Conservation (phyloP, 2,329 filamentous ascomycete genomes). For the Helminthosporium solani region DNA sequence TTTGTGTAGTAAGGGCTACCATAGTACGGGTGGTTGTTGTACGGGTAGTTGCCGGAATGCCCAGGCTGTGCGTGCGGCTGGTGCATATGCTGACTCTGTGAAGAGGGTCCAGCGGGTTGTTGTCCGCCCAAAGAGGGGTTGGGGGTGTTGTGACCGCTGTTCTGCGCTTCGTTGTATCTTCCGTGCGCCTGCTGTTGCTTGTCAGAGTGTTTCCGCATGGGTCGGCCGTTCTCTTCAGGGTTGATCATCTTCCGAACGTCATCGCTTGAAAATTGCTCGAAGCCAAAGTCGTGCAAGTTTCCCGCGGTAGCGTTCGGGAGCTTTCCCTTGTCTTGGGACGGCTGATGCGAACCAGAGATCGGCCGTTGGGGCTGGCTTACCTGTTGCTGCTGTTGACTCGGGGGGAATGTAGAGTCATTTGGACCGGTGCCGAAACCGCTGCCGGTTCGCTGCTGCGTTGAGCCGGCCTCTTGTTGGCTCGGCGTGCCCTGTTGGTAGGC, state of each 20-base stretch:
- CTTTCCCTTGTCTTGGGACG: background rate
- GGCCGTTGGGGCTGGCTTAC: slow-evolving; percentile 29
- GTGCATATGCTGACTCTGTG: slow-evolving; percentile 50
- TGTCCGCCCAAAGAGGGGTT: slow-evolving; percentile 68
- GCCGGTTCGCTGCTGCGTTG: slow-evolving; percentile 73
- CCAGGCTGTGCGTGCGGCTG: slow-evolving; percentile 53
- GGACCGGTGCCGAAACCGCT: slow-evolving; percentile 69
- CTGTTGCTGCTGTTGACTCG: slow-evolving; percentile 63
- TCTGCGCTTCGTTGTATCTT: slow-evolving; percentile 73
- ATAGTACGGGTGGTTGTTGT: slow-evolving; percentile 63
- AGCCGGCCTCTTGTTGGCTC: slow-evolving; percentile 69
- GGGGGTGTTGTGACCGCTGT: slow-evolving; percentile 87
- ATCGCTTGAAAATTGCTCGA: slow-evolving; percentile 2
- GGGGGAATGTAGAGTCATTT: slow-evolving; percentile 62
- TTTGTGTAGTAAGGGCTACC: slow-evolving; percentile 62
- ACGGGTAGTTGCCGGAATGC: slow-evolving; percentile 42
- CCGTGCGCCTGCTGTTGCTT: slow-evolving; percentile 54
- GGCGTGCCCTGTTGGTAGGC: slow-evolving; percentile 49
- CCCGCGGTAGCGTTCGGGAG: background rate
- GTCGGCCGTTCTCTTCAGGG: slow-evolving; percentile 6
- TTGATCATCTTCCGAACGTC: background rate
- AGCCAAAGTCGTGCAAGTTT: slow-evolving; percentile 2
- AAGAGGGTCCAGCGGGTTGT: slow-evolving; percentile 51
- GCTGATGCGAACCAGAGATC: background rate
- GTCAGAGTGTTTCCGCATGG: slow-evolving; percentile 16